phyloP scores from a whole-genome alignment of 1,284 basidiomycete genomes.

The Coniophora puteana region DNA sequence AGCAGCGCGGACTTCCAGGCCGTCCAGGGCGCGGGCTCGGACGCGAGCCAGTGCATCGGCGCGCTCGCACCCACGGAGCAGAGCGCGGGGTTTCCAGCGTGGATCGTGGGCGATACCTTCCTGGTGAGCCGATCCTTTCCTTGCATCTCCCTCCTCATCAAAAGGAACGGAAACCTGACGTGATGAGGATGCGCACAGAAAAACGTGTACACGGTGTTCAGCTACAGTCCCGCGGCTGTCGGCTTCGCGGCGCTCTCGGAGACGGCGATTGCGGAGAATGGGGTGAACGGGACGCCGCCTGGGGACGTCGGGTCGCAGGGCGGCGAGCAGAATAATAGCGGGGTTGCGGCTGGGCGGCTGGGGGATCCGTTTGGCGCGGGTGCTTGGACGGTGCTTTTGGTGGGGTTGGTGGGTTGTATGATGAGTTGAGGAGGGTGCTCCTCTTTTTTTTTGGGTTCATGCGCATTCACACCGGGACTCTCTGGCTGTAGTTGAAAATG shows the following conservation, averaged over 20 bases:
- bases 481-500: too few species aligned
- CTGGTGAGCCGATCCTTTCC: slow-evolving; percentile 11
- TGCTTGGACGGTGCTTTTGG: too few species aligned
- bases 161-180: neutral
- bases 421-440: too few species aligned
- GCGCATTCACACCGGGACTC: too few species aligned
- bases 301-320: too few species aligned
- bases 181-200: slow-evolving; percentile 18
- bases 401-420: too few species aligned
- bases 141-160: slow-evolving; percentile 13
- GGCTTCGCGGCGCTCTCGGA: slow-evolving; percentile 26
- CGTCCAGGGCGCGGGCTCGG: slow-evolving; percentile 9
- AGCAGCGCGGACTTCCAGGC: slow-evolving; percentile 26
- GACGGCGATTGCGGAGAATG: slow-evolving; percentile 23
- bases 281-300: slow-evolving; percentile 20
- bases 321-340: too few species aligned
- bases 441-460: too few species aligned
- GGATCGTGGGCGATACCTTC: slow-evolving; percentile 28
- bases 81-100: slow-evolving; percentile 10
- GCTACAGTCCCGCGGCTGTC: slow-evolving; percentile 25
- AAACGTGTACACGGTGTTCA: slow-evolving; percentile 30
- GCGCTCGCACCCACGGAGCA: slow-evolving; percentile 22
- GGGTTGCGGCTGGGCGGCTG: too few species aligned
- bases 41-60: slow-evolving; percentile 18
- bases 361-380: too few species aligned